A percentile compares a stretch with the other conserved stretches of the same genome.
phyloP scores from a whole-genome alignment of 1,284 basidiomycete species.

The Cutaneotrichosporon spelunceum region DNA sequence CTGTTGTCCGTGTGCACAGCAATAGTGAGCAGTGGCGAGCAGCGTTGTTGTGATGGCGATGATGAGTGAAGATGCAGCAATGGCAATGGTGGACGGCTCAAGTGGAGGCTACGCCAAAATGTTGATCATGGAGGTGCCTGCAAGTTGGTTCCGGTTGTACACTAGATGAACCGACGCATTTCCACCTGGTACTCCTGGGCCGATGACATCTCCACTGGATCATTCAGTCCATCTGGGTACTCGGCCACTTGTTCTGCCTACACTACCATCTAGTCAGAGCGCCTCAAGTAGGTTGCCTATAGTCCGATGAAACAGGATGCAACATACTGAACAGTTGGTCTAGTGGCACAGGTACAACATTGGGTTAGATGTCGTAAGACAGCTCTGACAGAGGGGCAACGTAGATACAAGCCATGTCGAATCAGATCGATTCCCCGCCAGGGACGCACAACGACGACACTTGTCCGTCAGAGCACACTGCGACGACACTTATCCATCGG shows the following conservation, averaged over 20 bases:
- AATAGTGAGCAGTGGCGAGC: not conserved
- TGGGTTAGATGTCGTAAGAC: not conserved
- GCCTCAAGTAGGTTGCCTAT: no score
- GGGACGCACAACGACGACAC: no score
- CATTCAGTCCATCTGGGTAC: no score
- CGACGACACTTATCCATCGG: no score
- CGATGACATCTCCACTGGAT: no score
- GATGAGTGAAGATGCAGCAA: not conserved
- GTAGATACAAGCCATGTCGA: no score
- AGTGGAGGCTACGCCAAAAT: constrained; percentile 3
- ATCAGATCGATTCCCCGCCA: no score
- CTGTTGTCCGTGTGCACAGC: not conserved
- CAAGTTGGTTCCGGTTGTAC: not conserved
- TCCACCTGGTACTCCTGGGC: not conserved
- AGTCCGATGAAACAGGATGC: not conserved
- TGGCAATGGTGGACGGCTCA: not conserved
- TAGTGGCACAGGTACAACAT: not conserved
- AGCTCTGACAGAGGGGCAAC: not conserved
- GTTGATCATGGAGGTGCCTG: constrained; percentile 3
- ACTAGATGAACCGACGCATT: not conserved
- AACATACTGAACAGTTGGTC: not conserved
- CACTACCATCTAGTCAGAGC: no score
- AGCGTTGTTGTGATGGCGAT: not conserved
- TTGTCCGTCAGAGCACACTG: no score
- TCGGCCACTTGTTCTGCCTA: no score